Evolutionary conservation across 1,284 basidiomycete species (phyloP).

Genomic region (Hemileia vastatrix): DNA sequence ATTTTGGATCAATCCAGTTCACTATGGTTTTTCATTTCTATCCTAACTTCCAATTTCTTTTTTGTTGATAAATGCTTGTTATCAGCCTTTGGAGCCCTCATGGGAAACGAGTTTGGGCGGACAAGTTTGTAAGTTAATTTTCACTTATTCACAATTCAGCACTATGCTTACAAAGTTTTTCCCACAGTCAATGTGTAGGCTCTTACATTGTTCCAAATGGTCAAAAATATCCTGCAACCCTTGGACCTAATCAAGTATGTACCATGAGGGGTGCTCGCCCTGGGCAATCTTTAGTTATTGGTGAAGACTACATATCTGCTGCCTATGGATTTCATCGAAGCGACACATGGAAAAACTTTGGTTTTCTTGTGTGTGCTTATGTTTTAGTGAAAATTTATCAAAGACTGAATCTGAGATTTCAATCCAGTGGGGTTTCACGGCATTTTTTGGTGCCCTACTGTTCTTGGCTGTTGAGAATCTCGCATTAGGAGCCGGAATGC

Average conservation of each 20-base stretch:
- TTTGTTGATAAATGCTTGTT: background rate
- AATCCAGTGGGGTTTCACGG: constrained; percentile 6
- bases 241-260: constrained; percentile 47
- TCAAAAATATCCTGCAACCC: constrained; percentile 39
- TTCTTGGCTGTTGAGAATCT: constrained; percentile 14
- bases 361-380: constrained; percentile 5
- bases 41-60: background rate
- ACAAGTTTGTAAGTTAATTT: constrained; percentile 42
- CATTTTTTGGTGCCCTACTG: constrained; percentile 5
- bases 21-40: constrained; percentile 70
- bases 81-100: constrained; percentile 56
- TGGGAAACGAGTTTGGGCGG: constrained; percentile 75
- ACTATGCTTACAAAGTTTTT: background rate
- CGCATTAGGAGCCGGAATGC: constrained; percentile 1
- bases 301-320: constrained; percentile 40
- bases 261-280: constrained; percentile 40
- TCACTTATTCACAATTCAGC: constrained; percentile 29
- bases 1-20: constrained; percentile 55
- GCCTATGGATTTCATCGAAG: constrained; percentile 2
- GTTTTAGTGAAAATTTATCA: background rate
- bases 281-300: constrained; percentile 40
- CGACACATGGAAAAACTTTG: constrained; percentile 13
- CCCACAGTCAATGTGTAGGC: constrained; percentile 29
- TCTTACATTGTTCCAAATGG: constrained; percentile 44
- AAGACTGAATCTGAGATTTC: too few species aligned